Base-by-base conservation (phyloP, 768 basidiomycete species). In the Rhizopogon vinicolor region DNA sequence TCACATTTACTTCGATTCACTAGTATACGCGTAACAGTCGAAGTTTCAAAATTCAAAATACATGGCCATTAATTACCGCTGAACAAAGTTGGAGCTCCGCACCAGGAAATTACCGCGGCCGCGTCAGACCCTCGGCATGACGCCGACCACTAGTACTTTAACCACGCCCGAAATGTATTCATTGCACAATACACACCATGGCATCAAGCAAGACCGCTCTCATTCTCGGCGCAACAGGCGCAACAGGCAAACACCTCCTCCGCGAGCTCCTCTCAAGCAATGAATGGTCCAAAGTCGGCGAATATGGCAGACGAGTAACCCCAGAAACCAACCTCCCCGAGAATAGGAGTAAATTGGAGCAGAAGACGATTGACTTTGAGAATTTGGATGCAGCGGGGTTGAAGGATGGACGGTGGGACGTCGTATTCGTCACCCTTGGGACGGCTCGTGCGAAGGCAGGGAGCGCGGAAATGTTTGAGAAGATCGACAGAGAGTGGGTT, bases 361-460 rank as follows among this genome's bases (percentile, higher is more conserved):
- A 90, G 69, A 81, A 84, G 62, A 72, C 71, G 2, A 75, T 89
- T 52, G 81, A 89, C 65, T 89, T 87, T 62, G 88, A 91, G 62
- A 84, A 83, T 54, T 62, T 86, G 6, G 77, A 76, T 7, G 75
- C 75, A 44, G 73, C 78, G 2, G 77, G 75, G 5, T 60, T 89
- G 60, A 74, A 75, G 43, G 74, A 78, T 1, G 79, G 76, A 8
- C 80, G 78, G 43, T 90, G 86, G 84, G 88, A 91, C 67, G 83
- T 87, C 19, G 84, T 93, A 0, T 86, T 84, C 63, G 82, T 93
- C 57, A 77, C 87, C 74, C 68, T 92, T 8, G 91, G 89, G 7
- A 91, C 89, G 18, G 84, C 83, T 12, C 75, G 71, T 25, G 79
- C 76, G 14, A 56, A 33, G 14, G 89, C 88, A 0, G 88, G 88